These are phyloP conservation scores for Thielaviopsis populi DNA, from an alignment of 2,329 filamentous ascomycete species.

Conservation along the genomic window DNA sequence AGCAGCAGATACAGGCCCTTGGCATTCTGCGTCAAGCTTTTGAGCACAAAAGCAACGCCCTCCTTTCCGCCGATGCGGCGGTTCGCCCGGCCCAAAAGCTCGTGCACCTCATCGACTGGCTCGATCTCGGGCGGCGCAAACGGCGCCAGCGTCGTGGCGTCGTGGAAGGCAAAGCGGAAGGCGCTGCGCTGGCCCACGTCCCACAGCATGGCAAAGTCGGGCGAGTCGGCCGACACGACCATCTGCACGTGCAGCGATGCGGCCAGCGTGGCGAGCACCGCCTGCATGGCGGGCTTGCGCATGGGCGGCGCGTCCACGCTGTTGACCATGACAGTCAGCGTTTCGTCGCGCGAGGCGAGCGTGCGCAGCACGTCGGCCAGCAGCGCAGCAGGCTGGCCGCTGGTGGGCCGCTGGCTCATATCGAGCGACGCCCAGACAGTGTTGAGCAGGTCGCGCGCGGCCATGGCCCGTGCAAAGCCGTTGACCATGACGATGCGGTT, in stretches of 20 bases:
- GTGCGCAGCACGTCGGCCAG: slow-evolving; percentile 49
- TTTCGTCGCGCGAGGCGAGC: slow-evolving; percentile 34
- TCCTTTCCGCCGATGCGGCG: slow-evolving; percentile 74
- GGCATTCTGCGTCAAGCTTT: slow-evolving; percentile 82
- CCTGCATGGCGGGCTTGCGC: slow-evolving; percentile 54
- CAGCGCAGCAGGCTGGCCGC: slow-evolving; percentile 53
- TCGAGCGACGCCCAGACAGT: slow-evolving; percentile 52
- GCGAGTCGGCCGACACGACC: slow-evolving; percentile 71
- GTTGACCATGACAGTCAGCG: slow-evolving; percentile 61
- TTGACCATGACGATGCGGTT: slow-evolving; percentile 68
- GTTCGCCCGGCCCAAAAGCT: slow-evolving; percentile 66
- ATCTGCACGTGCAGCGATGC: slow-evolving; percentile 57
- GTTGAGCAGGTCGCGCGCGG: slow-evolving; percentile 52
- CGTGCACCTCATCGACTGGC: slow-evolving; percentile 79
- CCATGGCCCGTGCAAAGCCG: slow-evolving; percentile 57
- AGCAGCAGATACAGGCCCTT: slow-evolving; percentile 73
- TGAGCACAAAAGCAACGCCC: slow-evolving; percentile 80
- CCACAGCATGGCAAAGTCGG: slow-evolving; percentile 79
- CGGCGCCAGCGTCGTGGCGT: slow-evolving; percentile 76
- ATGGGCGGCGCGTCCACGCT: slow-evolving; percentile 71
- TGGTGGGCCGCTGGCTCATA: slow-evolving; percentile 33
- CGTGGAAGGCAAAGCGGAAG: slow-evolving; percentile 81
- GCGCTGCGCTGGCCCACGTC: slow-evolving; percentile 69
- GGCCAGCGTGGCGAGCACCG: slow-evolving; percentile 61
- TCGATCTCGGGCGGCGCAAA: slow-evolving; percentile 51